Conservation (phyloP, 371 early-diverging fungal genomes). For the Coemansia sp. region DNA sequence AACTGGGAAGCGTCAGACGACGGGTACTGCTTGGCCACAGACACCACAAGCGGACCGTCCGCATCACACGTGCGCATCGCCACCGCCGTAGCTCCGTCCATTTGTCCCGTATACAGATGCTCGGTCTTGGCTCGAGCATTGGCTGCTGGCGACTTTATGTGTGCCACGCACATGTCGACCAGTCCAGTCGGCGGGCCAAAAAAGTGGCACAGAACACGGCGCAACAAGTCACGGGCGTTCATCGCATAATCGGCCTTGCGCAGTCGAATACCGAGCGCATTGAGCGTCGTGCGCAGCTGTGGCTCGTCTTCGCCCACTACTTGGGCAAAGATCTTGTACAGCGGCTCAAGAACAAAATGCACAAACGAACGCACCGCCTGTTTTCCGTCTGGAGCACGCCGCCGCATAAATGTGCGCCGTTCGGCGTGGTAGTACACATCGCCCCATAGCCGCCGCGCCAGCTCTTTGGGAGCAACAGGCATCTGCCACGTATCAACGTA, state of each 20-base stretch:
- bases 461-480: slow-evolving; percentile 59
- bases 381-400: slow-evolving; percentile 57
- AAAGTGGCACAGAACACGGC: slow-evolving; percentile 80
- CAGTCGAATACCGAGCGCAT: slow-evolving; percentile 77
- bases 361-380: slow-evolving; percentile 80
- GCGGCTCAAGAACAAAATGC: slow-evolving; percentile 95
- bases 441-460: slow-evolving; percentile 95
- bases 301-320: slow-evolving; percentile 57
- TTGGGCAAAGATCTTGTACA: slow-evolving; percentile 92
- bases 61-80: slow-evolving; percentile 85
- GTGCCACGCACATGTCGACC: slow-evolving; percentile 83
- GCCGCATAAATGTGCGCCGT: slow-evolving; percentile 77
- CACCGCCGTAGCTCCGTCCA: slow-evolving; percentile 61
- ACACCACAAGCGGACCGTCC: slow-evolving; percentile 89
- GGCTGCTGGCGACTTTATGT: slow-evolving; percentile 80
- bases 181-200: slow-evolving; percentile 88
- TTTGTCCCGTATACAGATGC: slow-evolving; percentile 76
- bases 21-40: slow-evolving; percentile 87
- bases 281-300: slow-evolving; percentile 58
- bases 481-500: slow-evolving; percentile 72
- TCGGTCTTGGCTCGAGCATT: slow-evolving; percentile 70
- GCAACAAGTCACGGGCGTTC: slow-evolving; percentile 81
- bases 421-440: slow-evolving; percentile 88
- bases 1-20: slow-evolving; percentile 80
- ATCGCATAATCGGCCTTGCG: slow-evolving; percentile 74